phyloP scores from a whole-genome alignment of 768 basidiomycete genomes.

The Rhodosporidiobolus sp. region DNA sequence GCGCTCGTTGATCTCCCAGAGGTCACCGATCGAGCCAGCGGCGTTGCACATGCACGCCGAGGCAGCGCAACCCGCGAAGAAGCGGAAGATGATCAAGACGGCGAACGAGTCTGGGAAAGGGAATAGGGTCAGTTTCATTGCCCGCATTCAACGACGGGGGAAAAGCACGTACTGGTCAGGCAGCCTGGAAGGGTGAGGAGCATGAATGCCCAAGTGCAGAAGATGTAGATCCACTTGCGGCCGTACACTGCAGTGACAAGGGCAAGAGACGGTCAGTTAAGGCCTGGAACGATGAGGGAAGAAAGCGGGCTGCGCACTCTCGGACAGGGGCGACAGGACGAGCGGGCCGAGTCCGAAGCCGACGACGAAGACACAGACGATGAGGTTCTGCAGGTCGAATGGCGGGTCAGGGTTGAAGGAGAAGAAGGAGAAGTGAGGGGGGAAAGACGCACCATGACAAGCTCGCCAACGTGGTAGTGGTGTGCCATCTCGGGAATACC shows the following conservation, averaged over 20 bases:
- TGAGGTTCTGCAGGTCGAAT: neutral
- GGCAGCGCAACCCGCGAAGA: constrained; percentile 46
- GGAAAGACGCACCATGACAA: constrained; percentile 20
- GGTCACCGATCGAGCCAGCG: constrained; percentile 14
- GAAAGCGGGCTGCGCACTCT: neutral
- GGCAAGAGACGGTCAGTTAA: neutral
- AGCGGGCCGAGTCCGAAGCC: constrained; percentile 48
- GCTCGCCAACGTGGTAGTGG: constrained; percentile 39
- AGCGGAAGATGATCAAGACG: constrained; percentile 46
- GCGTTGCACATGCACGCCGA: constrained; percentile 46
- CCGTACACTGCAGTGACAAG: constrained; percentile 36
- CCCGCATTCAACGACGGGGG: neutral
- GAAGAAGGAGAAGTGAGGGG: neutral
- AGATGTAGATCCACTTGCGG: constrained; percentile 43
- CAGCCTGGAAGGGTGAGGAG: constrained; percentile 49
- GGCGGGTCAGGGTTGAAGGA: neutral
- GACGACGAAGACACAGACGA: constrained; percentile 33
- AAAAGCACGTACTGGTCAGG: constrained; percentile 30
- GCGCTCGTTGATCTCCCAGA: constrained; percentile 45
- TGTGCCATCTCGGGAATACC: constrained; percentile 41
- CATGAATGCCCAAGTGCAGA: constrained; percentile 45
- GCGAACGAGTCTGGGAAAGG: constrained; percentile 37
- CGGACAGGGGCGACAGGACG: constrained; percentile 45
- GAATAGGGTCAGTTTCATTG: too few relatives aligned
- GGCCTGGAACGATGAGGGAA: neutral